Conservation (phyloP, 2,329 filamentous ascomycete species). For the Aspergillus eucalypticola region DNA sequence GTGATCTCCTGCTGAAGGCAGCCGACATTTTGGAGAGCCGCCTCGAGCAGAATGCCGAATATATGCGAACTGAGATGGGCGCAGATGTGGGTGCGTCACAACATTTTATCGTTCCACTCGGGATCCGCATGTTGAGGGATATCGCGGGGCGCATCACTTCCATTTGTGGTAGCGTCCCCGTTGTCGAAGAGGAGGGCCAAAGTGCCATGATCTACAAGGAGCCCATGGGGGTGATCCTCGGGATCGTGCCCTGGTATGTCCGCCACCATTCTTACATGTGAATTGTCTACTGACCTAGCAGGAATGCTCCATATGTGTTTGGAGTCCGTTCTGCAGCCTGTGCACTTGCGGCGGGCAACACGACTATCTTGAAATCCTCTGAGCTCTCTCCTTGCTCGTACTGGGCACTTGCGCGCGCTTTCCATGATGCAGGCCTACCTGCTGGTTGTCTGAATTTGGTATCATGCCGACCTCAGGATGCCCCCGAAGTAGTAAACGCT, state of each 20-base stretch:
- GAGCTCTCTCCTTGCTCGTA: constrained; percentile 66
- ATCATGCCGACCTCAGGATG: constrained; percentile 60
- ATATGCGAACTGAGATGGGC: constrained; percentile 60
- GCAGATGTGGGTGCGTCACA: constrained; percentile 39
- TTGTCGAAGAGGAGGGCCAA: constrained; percentile 52
- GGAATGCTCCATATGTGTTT: constrained; percentile 57
- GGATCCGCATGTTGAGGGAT: constrained; percentile 48
- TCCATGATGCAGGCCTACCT: constrained; percentile 73
- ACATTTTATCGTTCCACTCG: constrained; percentile 33
- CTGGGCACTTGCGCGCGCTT: constrained; percentile 60
- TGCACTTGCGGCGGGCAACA: constrained; percentile 71
- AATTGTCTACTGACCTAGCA: constrained; percentile 20
- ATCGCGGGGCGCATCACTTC: constrained; percentile 50
- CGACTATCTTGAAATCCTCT: constrained; percentile 69
- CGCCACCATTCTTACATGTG: not conserved
- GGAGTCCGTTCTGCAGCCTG: constrained; percentile 55
- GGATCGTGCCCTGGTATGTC: constrained; percentile 73
- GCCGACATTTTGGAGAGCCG: constrained; percentile 55
- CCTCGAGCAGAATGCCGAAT: constrained; percentile 56
- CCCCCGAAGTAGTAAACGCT: constrained; percentile 64
- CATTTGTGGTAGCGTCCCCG: constrained; percentile 52
- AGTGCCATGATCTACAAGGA: constrained; percentile 68
- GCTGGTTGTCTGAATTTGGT: constrained; percentile 73
- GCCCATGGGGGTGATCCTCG: constrained; percentile 74
- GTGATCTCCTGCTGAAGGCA: constrained; percentile 69